phyloP scores from a whole-genome alignment of 495 filamentous ascomycete species.

The Neurospora intermedia region DNA sequence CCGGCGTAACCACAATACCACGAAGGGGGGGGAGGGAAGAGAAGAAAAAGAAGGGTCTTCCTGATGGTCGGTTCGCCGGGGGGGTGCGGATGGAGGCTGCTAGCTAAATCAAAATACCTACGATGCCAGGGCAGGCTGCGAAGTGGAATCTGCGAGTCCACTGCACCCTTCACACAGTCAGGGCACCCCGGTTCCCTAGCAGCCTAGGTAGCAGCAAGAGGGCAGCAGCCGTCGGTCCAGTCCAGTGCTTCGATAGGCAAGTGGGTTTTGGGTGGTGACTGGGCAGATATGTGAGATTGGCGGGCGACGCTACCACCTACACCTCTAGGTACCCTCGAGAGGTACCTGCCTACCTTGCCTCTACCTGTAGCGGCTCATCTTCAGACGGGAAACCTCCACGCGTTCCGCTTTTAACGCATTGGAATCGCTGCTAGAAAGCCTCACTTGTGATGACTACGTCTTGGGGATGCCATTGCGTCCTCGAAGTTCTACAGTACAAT shows the following conservation, averaged over 20 bases:
- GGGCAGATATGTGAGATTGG: constrained; percentile 1
- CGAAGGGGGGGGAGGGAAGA: constrained; percentile 3
- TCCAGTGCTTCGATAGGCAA: neutral
- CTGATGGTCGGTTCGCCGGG: neutral
- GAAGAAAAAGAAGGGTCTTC: constrained; percentile 2
- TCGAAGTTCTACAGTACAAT: neutral
- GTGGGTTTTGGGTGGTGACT: neutral
- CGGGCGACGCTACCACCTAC: constrained; percentile 1
- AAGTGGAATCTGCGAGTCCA: constrained; percentile 5
- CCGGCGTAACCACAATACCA: constrained; percentile 8
- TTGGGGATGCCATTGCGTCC: neutral
- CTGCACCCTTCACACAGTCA: neutral
- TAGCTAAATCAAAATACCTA: constrained; percentile 16
- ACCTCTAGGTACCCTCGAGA: no score
- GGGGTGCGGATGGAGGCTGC: constrained; percentile 6
- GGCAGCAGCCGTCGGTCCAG: neutral
- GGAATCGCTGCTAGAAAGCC: neutral
- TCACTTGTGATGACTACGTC: neutral
- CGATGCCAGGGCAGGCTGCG: neutral
- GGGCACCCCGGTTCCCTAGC: neutral
- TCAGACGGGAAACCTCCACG: neutral
- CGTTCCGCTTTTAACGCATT: neutral
- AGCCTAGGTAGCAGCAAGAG: neutral
- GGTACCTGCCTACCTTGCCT: no score
- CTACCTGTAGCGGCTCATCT: neutral